Percentiles rank a stretch among this genome's conserved stretches.
These are phyloP conservation scores for Leishmania guyanensis DNA, from an alignment of 208 protist species.

Conservation along the genomic window DNA sequence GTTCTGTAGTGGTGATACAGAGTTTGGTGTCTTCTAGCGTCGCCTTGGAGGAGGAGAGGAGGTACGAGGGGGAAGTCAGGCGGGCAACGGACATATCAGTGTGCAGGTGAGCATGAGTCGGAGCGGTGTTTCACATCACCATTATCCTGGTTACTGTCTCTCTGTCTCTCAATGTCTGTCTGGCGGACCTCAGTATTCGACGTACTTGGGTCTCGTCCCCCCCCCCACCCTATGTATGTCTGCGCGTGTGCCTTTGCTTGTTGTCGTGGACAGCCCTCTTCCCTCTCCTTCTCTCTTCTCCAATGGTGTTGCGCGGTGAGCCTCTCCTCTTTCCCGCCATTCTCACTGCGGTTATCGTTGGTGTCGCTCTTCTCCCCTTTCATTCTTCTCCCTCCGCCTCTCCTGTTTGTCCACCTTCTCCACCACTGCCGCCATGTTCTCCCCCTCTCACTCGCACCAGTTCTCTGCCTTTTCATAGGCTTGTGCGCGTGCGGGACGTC, in stretches of 20 bases:
- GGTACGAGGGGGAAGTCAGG: too few relatives aligned
- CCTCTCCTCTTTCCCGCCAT: too few relatives aligned
- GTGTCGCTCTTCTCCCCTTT: too few relatives aligned
- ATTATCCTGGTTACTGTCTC: neutral
- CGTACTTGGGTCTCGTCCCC: neutral
- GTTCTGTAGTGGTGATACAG: slow-evolving; percentile 52
- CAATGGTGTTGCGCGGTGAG: too few relatives aligned
- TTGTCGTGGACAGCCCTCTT: neutral
- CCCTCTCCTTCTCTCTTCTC: neutral
- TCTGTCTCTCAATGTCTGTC: neutral
- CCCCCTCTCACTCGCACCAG: too few relatives aligned
- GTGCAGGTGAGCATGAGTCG: neutral
- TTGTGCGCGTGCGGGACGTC: neutral
- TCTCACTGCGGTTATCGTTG: too few relatives aligned
- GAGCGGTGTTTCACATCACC: neutral
- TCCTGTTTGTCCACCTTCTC: too few relatives aligned
- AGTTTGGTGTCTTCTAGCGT: slow-evolving; percentile 61
- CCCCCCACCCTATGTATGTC: neutral
- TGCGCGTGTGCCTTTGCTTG: neutral
- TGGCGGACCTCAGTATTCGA: neutral
- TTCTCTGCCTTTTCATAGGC: neutral
- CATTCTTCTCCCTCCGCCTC: too few relatives aligned
- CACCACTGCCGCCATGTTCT: too few relatives aligned
- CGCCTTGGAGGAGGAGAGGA: neutral
- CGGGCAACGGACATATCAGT: neutral